Conservation (phyloP, 1,284 basidiomycete genomes). For the Moesziomyces antarcticus region DNA sequence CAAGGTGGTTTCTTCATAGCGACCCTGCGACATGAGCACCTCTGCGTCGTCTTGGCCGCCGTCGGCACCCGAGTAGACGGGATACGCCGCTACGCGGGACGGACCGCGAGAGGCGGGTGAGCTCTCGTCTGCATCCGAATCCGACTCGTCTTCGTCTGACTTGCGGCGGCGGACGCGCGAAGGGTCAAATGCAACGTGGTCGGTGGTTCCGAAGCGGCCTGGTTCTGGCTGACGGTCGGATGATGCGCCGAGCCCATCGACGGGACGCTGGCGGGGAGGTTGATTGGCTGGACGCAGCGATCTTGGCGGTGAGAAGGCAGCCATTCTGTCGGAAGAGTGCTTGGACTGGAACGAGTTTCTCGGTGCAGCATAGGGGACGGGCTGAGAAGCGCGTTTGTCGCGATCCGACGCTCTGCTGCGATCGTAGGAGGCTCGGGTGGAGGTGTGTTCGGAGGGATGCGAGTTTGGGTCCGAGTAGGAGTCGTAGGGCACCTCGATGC, state of each 20-base stretch:
- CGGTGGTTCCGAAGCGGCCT: not conserved
- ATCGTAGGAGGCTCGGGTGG: conserved; percentile 11
- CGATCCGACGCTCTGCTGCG: conserved; percentile 7
- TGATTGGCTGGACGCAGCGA: conserved; percentile 28
- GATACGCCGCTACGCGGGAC: conserved; percentile 23
- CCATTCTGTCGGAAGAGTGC: conserved; percentile 2
- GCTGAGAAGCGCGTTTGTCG: conserved; percentile 4
- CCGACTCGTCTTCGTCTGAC: conserved; percentile 6
- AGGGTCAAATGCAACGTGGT: conserved; percentile 1
- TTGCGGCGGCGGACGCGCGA: conserved; percentile 6
- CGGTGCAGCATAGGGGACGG: not conserved
- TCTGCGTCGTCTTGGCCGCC: conserved; percentile 23
- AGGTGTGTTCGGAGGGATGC: conserved; percentile 2
- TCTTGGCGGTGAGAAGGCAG: conserved; percentile 10
- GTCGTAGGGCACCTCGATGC: conserved; percentile 14
- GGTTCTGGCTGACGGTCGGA: not conserved
- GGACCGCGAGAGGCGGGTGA: conserved; percentile 7
- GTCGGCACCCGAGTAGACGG: conserved; percentile 34
- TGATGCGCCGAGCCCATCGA: conserved; percentile 1
- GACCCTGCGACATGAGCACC: conserved; percentile 41
- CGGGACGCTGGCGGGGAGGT: conserved; percentile 7
- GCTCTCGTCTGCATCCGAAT: conserved; percentile 8
- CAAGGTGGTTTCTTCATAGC: conserved; percentile 27
- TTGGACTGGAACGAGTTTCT: conserved; percentile 5
- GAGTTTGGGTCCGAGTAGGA: conserved; percentile 30